Evolutionary conservation across 2,329 filamentous ascomycete species (phyloP).

Genomic region (Verticillium longisporum): DNA sequence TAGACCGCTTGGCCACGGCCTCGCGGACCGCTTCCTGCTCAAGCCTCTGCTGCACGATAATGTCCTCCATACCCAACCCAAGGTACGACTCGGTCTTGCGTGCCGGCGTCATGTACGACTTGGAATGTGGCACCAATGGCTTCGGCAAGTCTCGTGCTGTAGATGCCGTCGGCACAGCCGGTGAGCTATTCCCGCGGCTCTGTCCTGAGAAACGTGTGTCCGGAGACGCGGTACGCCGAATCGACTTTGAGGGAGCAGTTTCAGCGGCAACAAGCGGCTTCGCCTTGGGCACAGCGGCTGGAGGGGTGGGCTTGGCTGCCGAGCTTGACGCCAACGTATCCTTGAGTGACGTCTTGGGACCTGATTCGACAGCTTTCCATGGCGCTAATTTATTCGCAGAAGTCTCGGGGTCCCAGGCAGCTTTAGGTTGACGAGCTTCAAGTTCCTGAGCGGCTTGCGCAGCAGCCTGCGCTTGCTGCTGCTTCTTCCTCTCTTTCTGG

Average conservation of each 20-base stretch:
- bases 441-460: slow-evolving; percentile 33
- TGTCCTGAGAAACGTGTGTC: slow-evolving; percentile 59
- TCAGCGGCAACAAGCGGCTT: slow-evolving; percentile 39
- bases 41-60: slow-evolving; percentile 77
- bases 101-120: slow-evolving; percentile 49
- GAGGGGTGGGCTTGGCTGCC: slow-evolving; percentile 16
- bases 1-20: slow-evolving; percentile 76
- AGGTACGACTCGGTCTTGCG: slow-evolving; percentile 56
- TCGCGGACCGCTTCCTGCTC: slow-evolving; percentile 81
- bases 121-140: slow-evolving; percentile 51
- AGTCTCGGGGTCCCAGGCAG: slow-evolving; percentile 37
- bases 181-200: slow-evolving; percentile 28
- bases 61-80: slow-evolving; percentile 76
- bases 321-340: slow-evolving; percentile 34
- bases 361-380: slow-evolving; percentile 56
- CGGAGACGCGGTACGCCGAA: slow-evolving; percentile 48
- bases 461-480: slow-evolving; percentile 60
- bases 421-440: slow-evolving; percentile 22
- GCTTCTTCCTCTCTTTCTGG: slow-evolving; percentile 85
- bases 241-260: slow-evolving; percentile 27
- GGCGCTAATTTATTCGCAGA: slow-evolving; percentile 41
- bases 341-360: slow-evolving; percentile 42
- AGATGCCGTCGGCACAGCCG: slow-evolving; percentile 17
- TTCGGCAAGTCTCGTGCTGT: slow-evolving; percentile 24
- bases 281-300: slow-evolving; percentile 20